Evolutionary conservation across 1,139 yeast genomes (phyloP), one percentile per base, ranked within the genome.

Genomic region (Diutina neorugosa): DNA sequence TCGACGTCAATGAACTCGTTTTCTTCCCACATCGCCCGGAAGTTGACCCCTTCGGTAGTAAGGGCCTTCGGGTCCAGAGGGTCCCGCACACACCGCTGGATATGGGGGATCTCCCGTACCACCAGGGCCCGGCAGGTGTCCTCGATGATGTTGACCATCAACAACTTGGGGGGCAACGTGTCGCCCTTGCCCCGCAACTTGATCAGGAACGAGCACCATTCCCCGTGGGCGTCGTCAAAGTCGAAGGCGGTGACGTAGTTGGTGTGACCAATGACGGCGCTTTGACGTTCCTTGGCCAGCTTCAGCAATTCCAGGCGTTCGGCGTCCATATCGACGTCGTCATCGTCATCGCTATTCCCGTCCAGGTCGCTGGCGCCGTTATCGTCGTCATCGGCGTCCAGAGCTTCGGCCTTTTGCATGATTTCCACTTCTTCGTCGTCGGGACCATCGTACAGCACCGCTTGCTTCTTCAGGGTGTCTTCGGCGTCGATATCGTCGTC

Each of bases 31-130:
- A 94, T 89, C 56, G 97, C 95, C 63, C 77, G 78, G 80, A 94
- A 93, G 72, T 94, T 94, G 56, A 94, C 98, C 70, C 99, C 99
- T 70, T 94, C 99, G 25, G 99, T 93, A 55, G 95, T 87, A 62
- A 94, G 77, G 46, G 80, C 77, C 61, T 96, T 83, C 52, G 68
- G 69, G 58, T 83, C 82, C 31, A 85, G 80, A 57, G 78, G 80
- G 53, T 96, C 96, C 59, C 86, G 90, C 61, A 93, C 74, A 78
- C 98, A 91, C 70, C 98, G 84, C 42, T 96, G 97, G 63, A 94
- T 93, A 56, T 77, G 76, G 55, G 95, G 88, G 59, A 90, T 85
- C 70, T 94, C 97, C 64, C 98, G 85, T 27, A 94, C 96, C 60
- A 94, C 97, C 54, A 90, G 88, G 62, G 79, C 78, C 62, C 89